Evolutionary conservation across 176 grass and related monocot genomes (phyloP).

Genomic region (Poa pratensis): DNA sequence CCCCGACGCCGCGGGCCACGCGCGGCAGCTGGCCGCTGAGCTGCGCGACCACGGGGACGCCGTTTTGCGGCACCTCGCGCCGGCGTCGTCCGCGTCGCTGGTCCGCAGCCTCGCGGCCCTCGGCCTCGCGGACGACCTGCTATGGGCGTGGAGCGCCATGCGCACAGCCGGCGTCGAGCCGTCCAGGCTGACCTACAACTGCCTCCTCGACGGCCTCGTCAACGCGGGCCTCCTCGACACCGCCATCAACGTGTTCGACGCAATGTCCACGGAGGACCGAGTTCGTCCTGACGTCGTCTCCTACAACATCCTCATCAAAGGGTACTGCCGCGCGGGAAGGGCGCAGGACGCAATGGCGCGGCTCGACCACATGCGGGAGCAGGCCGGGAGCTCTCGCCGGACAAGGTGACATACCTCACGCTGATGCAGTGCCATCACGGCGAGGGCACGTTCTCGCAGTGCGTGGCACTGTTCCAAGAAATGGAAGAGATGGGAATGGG

Average conservation of each 20-base stretch:
- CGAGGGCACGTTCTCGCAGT: slow-evolving; percentile 55
- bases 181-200: slow-evolving; percentile 81
- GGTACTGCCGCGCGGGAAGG: slow-evolving; percentile 65
- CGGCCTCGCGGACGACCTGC: slow-evolving; percentile 74
- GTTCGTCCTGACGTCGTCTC: slow-evolving; percentile 66
- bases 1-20: slow-evolving; percentile 5
- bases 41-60: slow-evolving; percentile 51
- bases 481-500: slow-evolving; percentile 77
- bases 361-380: slow-evolving; percentile 57
- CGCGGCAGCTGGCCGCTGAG: slow-evolving; percentile 45
- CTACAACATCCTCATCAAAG: slow-evolving; percentile 88
- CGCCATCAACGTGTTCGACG: slow-evolving; percentile 80
- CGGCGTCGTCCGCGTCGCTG: slow-evolving; percentile 55
- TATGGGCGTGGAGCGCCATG: slow-evolving; percentile 80
- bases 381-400: slow-evolving; percentile 46
- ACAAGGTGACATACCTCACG: slow-evolving; percentile 80
- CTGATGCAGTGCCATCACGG: slow-evolving; percentile 79
- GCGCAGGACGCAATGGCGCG: slow-evolving; percentile 48
- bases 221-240: slow-evolving; percentile 74
- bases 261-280: slow-evolving; percentile 57
- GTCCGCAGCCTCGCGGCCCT: slow-evolving; percentile 68
- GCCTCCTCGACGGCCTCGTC: slow-evolving; percentile 81
- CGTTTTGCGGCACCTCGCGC: slow-evolving; percentile 39
- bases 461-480: slow-evolving; percentile 67
- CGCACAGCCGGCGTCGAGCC: slow-evolving; percentile 59